phyloP scores from a whole-genome alignment of 2,329 filamentous ascomycete species.

The Colletotrichum endophyticum region DNA sequence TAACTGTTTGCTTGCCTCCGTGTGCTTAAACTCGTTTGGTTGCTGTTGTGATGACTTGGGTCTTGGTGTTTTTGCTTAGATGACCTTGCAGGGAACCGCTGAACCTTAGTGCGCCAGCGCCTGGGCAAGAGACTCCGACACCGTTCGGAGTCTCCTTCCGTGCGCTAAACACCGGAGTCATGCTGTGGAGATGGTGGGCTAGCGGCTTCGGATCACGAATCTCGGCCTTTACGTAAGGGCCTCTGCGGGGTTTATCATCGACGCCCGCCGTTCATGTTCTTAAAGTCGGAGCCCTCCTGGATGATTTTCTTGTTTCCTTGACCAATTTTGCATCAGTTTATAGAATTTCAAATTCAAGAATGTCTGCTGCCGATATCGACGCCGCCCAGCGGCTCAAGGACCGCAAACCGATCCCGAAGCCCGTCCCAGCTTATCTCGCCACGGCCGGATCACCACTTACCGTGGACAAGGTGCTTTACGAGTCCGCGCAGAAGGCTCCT shows the following conservation, averaged over 20 bases:
- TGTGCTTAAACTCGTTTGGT: background rate
- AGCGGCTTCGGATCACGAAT: slow-evolving; percentile 6
- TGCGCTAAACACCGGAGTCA: background rate
- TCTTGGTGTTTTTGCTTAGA: background rate
- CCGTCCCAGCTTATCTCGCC: slow-evolving; percentile 54
- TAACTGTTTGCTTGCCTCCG: background rate
- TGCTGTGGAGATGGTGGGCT: background rate
- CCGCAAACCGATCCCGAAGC: slow-evolving; percentile 49
- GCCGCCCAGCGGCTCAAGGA: slow-evolving; percentile 39
- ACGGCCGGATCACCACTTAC: slow-evolving; percentile 45
- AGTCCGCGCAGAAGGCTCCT: slow-evolving; percentile 59
- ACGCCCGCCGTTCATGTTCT: background rate
- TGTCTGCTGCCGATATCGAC: background rate
- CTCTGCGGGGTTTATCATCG: background rate
- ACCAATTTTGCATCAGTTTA: background rate
- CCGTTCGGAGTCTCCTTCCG: background rate
- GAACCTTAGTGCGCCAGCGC: background rate
- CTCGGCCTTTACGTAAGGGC: slow-evolving; percentile 7
- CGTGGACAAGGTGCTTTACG: slow-evolving; percentile 57
- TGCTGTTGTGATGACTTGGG: background rate
- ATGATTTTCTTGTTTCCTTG: background rate
- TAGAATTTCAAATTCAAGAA: background rate
- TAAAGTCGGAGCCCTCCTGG: background rate
- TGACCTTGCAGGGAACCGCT: background rate
- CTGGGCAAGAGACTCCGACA: background rate